Conservation (phyloP, 2,329 filamentous ascomycete species). For the Phialocephala subalpina region DNA sequence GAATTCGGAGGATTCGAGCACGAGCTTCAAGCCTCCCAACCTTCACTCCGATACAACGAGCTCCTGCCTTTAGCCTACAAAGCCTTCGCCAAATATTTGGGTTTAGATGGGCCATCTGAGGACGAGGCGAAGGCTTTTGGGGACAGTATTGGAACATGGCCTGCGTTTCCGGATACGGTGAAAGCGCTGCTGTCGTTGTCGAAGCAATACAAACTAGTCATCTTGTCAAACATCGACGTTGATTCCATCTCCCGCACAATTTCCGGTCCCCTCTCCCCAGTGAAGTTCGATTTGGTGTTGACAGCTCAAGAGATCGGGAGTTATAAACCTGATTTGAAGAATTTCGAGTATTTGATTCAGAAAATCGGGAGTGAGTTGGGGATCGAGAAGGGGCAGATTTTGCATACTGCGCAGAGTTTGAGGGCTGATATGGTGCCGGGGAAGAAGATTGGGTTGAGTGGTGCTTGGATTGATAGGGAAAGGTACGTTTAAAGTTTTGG, state of each 20-base stretch:
- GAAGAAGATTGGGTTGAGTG: constrained; percentile 40
- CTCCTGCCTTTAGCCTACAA: constrained; percentile 53
- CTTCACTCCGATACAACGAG: constrained; percentile 56
- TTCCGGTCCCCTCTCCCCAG: constrained; percentile 54
- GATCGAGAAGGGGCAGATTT: constrained; percentile 58
- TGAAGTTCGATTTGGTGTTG: constrained; percentile 65
- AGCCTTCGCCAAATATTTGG: constrained; percentile 45
- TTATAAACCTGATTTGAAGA: constrained; percentile 72
- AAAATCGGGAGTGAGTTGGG: constrained; percentile 61
- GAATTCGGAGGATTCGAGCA: constrained; percentile 24
- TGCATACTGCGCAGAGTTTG: constrained; percentile 75
- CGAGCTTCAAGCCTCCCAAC: constrained; percentile 51
- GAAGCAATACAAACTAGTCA: constrained; percentile 56
- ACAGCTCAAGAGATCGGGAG: constrained; percentile 74
- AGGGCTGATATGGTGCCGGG: constrained; percentile 74
- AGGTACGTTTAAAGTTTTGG: constrained; percentile 22
- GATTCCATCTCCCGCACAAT: constrained; percentile 55
- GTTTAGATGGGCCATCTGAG: constrained; percentile 31
- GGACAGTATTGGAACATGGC: constrained; percentile 50
- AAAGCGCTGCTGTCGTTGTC: constrained; percentile 51
- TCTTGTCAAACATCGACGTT: constrained; percentile 63
- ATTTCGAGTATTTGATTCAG: constrained; percentile 71
- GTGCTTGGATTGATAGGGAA: neutral
- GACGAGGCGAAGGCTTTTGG: constrained; percentile 49
- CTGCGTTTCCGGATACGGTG: constrained; percentile 56